These are phyloP conservation scores for Tuber magnatum DNA, from an alignment of 495 filamentous ascomycete species.

Conservation along the genomic window DNA sequence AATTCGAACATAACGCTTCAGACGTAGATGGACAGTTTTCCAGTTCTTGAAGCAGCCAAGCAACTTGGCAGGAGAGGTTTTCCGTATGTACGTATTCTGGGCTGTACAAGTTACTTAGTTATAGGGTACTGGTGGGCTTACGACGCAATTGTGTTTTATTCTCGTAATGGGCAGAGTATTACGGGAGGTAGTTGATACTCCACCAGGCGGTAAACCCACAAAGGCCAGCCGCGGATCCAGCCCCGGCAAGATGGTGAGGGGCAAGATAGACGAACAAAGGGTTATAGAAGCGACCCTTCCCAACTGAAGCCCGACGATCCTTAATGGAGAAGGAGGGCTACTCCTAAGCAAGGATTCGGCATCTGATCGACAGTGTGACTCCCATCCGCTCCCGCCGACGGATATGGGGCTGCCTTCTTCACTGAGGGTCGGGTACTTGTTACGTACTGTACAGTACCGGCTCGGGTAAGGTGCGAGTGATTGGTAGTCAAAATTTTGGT, in stretches of 20 bases:
- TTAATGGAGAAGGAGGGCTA: neutral
- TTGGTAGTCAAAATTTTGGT: neutral
- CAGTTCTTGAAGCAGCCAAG: slow-evolving; percentile 1
- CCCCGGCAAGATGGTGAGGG: neutral
- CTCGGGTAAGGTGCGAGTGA: neutral
- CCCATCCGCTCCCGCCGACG: neutral
- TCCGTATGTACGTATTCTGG: neutral
- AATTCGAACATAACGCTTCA: neutral
- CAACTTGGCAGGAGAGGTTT: neutral
- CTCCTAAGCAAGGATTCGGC: neutral
- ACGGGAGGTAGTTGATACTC: neutral
- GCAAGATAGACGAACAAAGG: neutral
- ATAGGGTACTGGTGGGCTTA: neutral
- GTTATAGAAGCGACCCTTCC: neutral
- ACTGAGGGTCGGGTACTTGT: neutral
- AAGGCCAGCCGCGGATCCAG: neutral
- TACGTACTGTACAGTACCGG: neutral
- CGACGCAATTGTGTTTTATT: neutral
- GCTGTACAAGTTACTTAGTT: neutral
- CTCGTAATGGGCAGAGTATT: neutral
- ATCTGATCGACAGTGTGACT: neutral
- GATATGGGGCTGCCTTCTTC: neutral
- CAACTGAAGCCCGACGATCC: neutral
- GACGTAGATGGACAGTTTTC: neutral
- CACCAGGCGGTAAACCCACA: neutral